phyloP scores from a whole-genome alignment of 2,329 filamentous ascomycete species.

The Cladosporium sp. region DNA sequence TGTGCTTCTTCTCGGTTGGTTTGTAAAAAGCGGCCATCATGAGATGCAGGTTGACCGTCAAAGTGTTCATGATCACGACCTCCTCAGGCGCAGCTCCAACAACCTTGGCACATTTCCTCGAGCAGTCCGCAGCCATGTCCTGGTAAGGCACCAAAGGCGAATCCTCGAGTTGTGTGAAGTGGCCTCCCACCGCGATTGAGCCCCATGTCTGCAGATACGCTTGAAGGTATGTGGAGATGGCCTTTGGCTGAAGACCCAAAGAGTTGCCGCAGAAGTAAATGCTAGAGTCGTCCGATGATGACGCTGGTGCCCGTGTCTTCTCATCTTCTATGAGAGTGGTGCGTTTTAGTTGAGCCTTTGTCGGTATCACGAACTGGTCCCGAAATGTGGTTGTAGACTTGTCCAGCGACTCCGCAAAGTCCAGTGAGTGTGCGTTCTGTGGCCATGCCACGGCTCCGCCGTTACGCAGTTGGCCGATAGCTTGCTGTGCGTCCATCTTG shows the following conservation, averaged over 20 bases:
- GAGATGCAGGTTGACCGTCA: constrained; percentile 79
- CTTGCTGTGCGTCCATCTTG: constrained; percentile 23
- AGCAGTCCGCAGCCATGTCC: constrained; percentile 71
- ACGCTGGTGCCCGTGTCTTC: constrained; percentile 17
- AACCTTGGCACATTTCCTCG: constrained; percentile 64
- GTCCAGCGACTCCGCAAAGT: constrained; percentile 25
- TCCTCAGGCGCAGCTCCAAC: constrained; percentile 70
- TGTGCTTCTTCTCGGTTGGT: constrained; percentile 62
- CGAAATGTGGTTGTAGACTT: constrained; percentile 37
- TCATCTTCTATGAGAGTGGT: constrained; percentile 46
- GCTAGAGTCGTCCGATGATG: constrained; percentile 38
- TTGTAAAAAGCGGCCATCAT: constrained; percentile 80
- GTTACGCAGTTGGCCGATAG: constrained; percentile 22
- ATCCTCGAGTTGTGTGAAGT: constrained; percentile 34
- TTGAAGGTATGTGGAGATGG: constrained; percentile 60
- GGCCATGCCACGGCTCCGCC: constrained; percentile 23
- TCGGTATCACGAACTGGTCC: constrained; percentile 72
- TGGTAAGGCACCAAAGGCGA: constrained; percentile 70
- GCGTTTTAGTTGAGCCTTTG: constrained; percentile 65
- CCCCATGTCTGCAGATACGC: constrained; percentile 79
- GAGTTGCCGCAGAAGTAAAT: constrained; percentile 91
- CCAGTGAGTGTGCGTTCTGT: constrained; percentile 21
- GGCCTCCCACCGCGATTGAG: constrained; percentile 78
- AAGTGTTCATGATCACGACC: constrained; percentile 80
- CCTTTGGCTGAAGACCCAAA: constrained; percentile 74